phyloP scores from a whole-genome alignment of 192 early-diverging fungal species.

The Coemansia sp. region DNA sequence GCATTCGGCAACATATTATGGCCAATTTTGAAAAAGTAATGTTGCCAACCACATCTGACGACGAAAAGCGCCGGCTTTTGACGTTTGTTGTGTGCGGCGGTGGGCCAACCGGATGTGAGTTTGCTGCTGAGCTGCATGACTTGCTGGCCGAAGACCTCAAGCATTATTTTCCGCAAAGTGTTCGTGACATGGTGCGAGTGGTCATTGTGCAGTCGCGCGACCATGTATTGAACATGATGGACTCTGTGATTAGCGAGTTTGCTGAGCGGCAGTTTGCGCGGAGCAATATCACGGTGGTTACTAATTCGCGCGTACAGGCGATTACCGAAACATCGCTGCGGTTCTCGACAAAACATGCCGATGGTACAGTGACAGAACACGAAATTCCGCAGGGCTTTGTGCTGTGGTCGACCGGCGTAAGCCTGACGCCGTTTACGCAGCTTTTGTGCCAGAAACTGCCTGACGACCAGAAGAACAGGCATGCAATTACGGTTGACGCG shows the following conservation, averaged over 20 bases:
- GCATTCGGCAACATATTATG: slow-evolving; percentile 74
- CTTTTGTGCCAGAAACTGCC: slow-evolving; percentile 54
- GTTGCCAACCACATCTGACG: slow-evolving; percentile 62
- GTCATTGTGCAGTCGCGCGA: slow-evolving; percentile 81
- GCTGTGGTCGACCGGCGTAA: slow-evolving; percentile 77
- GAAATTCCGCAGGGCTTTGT: slow-evolving; percentile 67
- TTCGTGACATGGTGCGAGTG: slow-evolving; percentile 68
- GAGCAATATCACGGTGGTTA: slow-evolving; percentile 75
- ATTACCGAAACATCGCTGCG: slow-evolving; percentile 62
- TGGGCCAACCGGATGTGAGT: slow-evolving; percentile 81
- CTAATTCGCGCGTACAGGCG: slow-evolving; percentile 60
- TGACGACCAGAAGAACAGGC: slow-evolving; percentile 39
- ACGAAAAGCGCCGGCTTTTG: slow-evolving; percentile 65
- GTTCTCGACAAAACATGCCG: slow-evolving; percentile 52
- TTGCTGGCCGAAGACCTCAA: slow-evolving; percentile 79
- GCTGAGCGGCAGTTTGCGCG: slow-evolving; percentile 69
- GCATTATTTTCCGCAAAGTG: slow-evolving; percentile 69
- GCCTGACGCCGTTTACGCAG: slow-evolving; percentile 59
- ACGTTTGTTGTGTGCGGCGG: slow-evolving; percentile 87
- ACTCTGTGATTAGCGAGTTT: slow-evolving; percentile 76
- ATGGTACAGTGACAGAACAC: slow-evolving; percentile 25
- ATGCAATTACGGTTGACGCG: slow-evolving; percentile 68
- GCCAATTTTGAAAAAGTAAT: slow-evolving; percentile 79
- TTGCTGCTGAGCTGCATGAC: slow-evolving; percentile 75
- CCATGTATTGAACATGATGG: slow-evolving; percentile 72